These are phyloP conservation scores for Clonostachys solani DNA, from an alignment of 2,329 filamentous ascomycete species.

Conservation along the genomic window DNA sequence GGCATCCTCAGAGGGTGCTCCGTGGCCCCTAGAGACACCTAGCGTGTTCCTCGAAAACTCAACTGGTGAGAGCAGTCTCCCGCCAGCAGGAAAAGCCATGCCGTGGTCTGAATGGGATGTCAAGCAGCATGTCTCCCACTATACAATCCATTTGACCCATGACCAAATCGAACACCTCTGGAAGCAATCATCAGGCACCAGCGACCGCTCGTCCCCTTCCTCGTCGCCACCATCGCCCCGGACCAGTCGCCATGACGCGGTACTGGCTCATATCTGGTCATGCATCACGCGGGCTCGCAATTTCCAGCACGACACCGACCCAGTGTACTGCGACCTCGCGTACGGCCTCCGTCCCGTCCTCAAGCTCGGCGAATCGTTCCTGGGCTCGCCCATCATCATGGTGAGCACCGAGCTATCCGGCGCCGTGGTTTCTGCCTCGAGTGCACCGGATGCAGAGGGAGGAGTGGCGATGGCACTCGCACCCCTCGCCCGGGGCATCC, in stretches of 20 bases:
- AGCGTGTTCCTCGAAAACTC: slow-evolving; percentile 3
- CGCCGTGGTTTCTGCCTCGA: background rate
- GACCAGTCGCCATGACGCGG: slow-evolving; percentile 13
- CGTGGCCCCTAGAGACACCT: slow-evolving; percentile 7
- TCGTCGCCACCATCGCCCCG: background rate
- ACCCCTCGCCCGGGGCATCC: slow-evolving; percentile 3
- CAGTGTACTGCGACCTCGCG: slow-evolving; percentile 13
- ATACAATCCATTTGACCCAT: slow-evolving; percentile 10
- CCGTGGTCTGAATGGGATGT: slow-evolving; percentile 17
- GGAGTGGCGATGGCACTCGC: background rate
- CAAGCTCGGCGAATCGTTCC: slow-evolving; percentile 4
- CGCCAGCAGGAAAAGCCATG: slow-evolving; percentile 7
- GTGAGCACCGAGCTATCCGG: slow-evolving; percentile 11
- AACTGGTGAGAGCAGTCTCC: background rate
- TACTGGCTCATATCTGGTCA: slow-evolving; percentile 16
- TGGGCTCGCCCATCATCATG: slow-evolving; percentile 15
- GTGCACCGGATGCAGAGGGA: background rate
- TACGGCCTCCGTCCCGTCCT: slow-evolving; percentile 10
- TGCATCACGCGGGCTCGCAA: slow-evolving; percentile 14
- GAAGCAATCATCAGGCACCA: background rate
- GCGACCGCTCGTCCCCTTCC: too few species aligned
- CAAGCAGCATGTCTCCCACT: slow-evolving; percentile 10
- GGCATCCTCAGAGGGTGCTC: slow-evolving; percentile 4
- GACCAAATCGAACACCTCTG: slow-evolving; percentile 8
- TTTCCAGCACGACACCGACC: background rate